Conservation (phyloP, 441 rosid species). For the Gossypium gossypioides region DNA sequence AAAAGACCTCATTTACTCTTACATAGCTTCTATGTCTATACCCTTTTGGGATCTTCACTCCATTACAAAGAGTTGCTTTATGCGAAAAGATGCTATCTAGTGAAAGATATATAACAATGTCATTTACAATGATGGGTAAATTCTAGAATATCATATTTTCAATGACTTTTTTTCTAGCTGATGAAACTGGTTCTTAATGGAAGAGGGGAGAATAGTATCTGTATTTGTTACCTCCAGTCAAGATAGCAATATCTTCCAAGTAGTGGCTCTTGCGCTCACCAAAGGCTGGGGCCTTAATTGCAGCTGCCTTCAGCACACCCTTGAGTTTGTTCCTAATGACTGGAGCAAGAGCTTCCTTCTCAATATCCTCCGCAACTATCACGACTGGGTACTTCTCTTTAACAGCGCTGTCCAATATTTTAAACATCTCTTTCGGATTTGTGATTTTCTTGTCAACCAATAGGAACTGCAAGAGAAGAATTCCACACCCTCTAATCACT, state of each 20-base stretch:
- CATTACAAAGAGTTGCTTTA: not conserved
- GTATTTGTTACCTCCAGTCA: slow-evolving; percentile 68
- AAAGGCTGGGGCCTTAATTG: slow-evolving; percentile 79
- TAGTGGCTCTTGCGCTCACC: slow-evolving; percentile 82
- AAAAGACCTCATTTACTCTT: no score
- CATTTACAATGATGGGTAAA: no score
- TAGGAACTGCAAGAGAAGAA: slow-evolving; percentile 57
- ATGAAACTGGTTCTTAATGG: not conserved
- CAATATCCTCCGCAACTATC: slow-evolving; percentile 71
- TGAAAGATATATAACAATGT: not conserved
- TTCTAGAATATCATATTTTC: not conserved
- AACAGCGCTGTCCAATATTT: slow-evolving; percentile 72
- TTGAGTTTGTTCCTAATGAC: slow-evolving; percentile 69
- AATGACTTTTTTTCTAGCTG: not conserved
- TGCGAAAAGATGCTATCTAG: not conserved
- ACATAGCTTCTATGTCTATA: no score
- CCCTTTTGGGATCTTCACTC: no score
- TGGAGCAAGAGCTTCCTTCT: slow-evolving; percentile 69
- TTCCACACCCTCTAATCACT: slow-evolving; percentile 24
- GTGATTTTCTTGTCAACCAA: slow-evolving; percentile 79
- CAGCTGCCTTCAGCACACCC: slow-evolving; percentile 73
- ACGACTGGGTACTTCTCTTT: slow-evolving; percentile 71
- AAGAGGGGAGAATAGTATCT: not conserved
- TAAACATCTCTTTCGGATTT: slow-evolving; percentile 66
- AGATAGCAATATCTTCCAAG: slow-evolving; percentile 77